Evolutionary conservation across 2,329 filamentous ascomycete species (phyloP).

Genomic region (Dryadomyces quercivorus): DNA sequence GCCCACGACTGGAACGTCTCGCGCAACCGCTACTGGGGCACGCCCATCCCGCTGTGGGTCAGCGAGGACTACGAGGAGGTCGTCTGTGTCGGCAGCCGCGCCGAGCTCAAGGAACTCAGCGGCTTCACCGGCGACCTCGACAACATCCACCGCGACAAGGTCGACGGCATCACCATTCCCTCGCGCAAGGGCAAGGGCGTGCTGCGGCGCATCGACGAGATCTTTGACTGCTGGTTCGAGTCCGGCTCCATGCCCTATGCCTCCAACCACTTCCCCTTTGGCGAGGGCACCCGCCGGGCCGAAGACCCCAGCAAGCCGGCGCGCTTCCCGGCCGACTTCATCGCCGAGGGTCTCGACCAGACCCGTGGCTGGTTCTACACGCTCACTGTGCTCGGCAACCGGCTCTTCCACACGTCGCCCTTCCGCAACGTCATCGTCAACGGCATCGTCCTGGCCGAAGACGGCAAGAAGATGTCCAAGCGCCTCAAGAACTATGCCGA

Average conservation of each 20-base stretch:
- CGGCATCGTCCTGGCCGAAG: conserved; percentile 37
- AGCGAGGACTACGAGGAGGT: conserved; percentile 81
- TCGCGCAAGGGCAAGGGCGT: conserved; percentile 63
- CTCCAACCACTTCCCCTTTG: conserved; percentile 47
- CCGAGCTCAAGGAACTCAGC: conserved; percentile 73
- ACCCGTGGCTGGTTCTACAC: conserved; percentile 98
- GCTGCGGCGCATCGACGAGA: conserved; percentile 47
- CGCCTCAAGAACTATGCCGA: conserved; percentile 93
- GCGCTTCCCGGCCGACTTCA: conserved; percentile 38
- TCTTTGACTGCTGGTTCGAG: conserved; percentile 48
- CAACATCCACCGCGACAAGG: conserved; percentile 84
- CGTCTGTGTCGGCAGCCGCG: conserved; percentile 74
- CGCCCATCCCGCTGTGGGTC: conserved; percentile 47
- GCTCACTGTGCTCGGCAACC: conserved; percentile 73
- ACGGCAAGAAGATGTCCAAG: conserved; percentile 98
- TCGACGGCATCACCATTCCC: conserved; percentile 89
- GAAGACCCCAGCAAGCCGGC: conserved; percentile 42
- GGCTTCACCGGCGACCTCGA: conserved; percentile 74
- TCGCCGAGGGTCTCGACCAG: conserved; percentile 51
- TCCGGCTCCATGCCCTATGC: conserved; percentile 41
- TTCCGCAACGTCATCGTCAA: conserved; percentile 66
- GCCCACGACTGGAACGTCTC: conserved; percentile 94
- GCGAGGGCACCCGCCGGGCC: conserved; percentile 74
- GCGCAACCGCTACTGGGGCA: conserved; percentile 91
- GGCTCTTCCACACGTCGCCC: conserved; percentile 48